Base-by-base conservation (phyloP, 2,329 filamentous ascomycete species). In the Pyrenophora teres region DNA sequence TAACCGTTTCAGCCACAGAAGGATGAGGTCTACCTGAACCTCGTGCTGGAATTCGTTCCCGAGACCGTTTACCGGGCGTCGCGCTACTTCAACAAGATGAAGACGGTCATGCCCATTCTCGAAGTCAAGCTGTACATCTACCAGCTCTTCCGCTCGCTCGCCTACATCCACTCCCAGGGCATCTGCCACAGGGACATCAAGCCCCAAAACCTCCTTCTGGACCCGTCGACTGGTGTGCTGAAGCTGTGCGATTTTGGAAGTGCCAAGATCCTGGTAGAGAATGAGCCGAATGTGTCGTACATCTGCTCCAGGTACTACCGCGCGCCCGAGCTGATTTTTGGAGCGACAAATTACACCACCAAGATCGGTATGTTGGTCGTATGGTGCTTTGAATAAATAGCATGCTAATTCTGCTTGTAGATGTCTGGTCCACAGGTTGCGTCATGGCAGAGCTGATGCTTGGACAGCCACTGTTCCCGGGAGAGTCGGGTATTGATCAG, bases 391-490 rank as follows among this genome's bases (percentile, higher is more conserved):
- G 45, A 36, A 18, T 46, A 25, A 42, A 16, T 31, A 50, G 31
- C 13, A 9, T 35, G 48, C 63, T 70, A 65, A 73, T 52, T 43
- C 19, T 42, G 39, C 54, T 33, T 36, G 51, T 65, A 99, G 94
- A 99, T 79, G 93, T 99, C 40, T 99, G 94, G 94, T 99, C 94
- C 39, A 99, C 94, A 44, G 94, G 94, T 49, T 99, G 94, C 76
- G 94, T 99, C 59, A 99, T 99, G 94, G 94, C 94, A 18, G 94
- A 99, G 78, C 81, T 99, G 72, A 99, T 99, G 94, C 86, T 99
- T 59, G 94, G 94, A 45, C 94, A 99, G 76, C 94, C 94, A 8
- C 82, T 99, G 56, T 99, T 99, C 82, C 94, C 94, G 21, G 94
- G 94, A 68, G 94, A 99, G 77, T 99, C 94, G 40, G 94, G 94